phyloP scores from a whole-genome alignment of 108 stramenopile species.

The Poteriospumella lacustris region DNA sequence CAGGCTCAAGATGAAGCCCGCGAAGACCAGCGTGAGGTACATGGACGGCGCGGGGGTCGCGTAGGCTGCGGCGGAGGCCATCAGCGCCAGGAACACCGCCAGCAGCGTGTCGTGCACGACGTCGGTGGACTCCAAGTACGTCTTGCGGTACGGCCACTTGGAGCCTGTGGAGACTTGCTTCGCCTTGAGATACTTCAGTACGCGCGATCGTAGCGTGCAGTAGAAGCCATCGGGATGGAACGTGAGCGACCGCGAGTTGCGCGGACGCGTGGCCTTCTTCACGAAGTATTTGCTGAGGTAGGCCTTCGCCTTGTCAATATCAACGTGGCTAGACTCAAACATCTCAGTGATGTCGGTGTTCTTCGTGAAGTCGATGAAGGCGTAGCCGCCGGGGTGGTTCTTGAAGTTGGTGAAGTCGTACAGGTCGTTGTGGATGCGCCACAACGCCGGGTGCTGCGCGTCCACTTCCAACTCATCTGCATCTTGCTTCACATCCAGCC shows the following conservation, averaged over 20 bases:
- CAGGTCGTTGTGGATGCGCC: conserved; percentile 10
- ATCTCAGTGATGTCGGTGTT: conserved; percentile 20
- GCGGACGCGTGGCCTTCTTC: background rate
- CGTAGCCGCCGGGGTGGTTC: conserved; percentile 22
- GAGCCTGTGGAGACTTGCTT: background rate
- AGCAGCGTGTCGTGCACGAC: background rate
- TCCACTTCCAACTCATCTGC: background rate
- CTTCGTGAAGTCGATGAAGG: conserved; percentile 6
- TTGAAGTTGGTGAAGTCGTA: conserved; percentile 27
- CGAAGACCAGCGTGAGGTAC: background rate
- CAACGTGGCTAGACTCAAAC: conserved; percentile 17
- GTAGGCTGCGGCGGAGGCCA: background rate
- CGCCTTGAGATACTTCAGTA: background rate
- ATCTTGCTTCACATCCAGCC: background rate
- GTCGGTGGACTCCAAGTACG: background rate
- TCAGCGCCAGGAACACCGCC: background rate
- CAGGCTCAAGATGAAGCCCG: background rate
- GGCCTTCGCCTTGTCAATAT: conserved; percentile 20
- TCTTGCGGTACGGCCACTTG: too few species aligned
- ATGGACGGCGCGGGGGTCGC: background rate
- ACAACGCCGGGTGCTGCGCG: background rate
- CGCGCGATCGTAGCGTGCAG: conserved; percentile 12
- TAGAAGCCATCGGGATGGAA: conserved; percentile 14
- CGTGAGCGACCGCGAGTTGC: conserved; percentile 1
- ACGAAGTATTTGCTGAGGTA: conserved; percentile 9